A percentile compares a stretch with the other conserved stretches of the same genome.
Evolutionary conservation across 2,329 filamentous ascomycete species (phyloP).

Genomic region (Neopestalotiopsis sp.): DNA sequence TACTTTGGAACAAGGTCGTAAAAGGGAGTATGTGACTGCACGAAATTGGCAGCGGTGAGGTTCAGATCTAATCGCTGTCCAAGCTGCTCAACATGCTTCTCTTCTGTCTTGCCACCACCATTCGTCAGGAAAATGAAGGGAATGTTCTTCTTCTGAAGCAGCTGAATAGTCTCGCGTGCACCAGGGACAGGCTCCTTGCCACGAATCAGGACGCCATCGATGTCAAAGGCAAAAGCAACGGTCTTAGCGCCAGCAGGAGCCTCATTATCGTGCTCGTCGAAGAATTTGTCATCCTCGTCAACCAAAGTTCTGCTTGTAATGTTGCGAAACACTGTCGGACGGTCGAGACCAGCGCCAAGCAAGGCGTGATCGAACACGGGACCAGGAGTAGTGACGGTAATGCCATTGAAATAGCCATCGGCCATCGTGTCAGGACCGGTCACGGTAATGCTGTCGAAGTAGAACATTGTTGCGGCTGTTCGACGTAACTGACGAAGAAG

Average conservation of each 20-base stretch:
- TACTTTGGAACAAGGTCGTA: slow-evolving; percentile 57
- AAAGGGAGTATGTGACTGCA: slow-evolving; percentile 80
- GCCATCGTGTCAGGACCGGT: background rate
- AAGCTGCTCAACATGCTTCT: slow-evolving; percentile 65
- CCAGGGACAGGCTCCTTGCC: slow-evolving; percentile 67
- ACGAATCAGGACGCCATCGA: slow-evolving; percentile 71
- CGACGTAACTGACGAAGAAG: no score
- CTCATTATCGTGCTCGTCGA: background rate
- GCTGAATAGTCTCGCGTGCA: slow-evolving; percentile 62
- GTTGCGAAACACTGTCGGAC: background rate
- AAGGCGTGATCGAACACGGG: background rate
- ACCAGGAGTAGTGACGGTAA: background rate
- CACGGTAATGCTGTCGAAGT: background rate
- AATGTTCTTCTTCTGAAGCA: slow-evolving; percentile 65
- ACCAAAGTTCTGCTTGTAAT: background rate
- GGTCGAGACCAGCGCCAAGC: background rate
- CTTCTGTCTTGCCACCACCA: slow-evolving; percentile 72
- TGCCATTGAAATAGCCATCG: background rate
- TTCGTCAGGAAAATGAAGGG: slow-evolving; percentile 79
- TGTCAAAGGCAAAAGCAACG: slow-evolving; percentile 39
- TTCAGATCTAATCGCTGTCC: slow-evolving; percentile 57
- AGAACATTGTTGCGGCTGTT: no score
- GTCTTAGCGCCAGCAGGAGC: slow-evolving; percentile 7
- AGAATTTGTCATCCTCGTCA: background rate
- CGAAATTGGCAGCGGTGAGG: slow-evolving; percentile 52